These are phyloP conservation scores for Euphorbia pulcherrima DNA, from an alignment of 345 rosid genomes.

Conservation along the genomic window DNA sequence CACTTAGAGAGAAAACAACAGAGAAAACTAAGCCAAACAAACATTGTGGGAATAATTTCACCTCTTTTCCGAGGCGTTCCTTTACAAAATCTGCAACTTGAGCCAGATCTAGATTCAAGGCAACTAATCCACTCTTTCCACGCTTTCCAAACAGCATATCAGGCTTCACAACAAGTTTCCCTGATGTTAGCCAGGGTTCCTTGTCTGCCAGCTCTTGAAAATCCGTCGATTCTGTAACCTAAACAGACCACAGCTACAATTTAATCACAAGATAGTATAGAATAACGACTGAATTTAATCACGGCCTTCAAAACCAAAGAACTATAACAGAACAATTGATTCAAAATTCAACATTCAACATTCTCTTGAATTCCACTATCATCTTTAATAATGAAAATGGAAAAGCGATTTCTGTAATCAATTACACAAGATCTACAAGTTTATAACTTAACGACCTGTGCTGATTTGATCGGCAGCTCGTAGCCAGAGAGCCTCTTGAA, in stretches of 20 bases:
- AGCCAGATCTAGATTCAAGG: constrained; percentile 69
- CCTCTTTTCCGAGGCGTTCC: constrained; percentile 87
- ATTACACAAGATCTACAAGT: background rate
- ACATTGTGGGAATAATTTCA: background rate
- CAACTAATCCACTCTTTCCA: constrained; percentile 93
- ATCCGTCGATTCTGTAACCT: constrained; percentile 81
- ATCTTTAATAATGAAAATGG: no score
- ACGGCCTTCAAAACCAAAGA: background rate
- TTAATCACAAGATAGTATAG: background rate
- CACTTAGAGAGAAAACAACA: background rate
- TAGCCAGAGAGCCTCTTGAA: constrained; percentile 70
- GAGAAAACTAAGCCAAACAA: background rate
- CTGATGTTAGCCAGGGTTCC: constrained; percentile 83
- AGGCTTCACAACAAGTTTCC: constrained; percentile 90
- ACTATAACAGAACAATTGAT: constrained; percentile 2
- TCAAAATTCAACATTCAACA: background rate
- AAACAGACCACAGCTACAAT: constrained; percentile 10
- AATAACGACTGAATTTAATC: no score
- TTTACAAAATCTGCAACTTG: constrained; percentile 68
- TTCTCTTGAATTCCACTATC: background rate
- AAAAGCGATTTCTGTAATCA: background rate
- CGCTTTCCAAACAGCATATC: constrained; percentile 97
- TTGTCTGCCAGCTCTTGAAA: constrained; percentile 62
- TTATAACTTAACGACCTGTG: no score
- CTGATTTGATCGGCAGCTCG: constrained; percentile 81